Conservation (phyloP, 176 grass and related monocot species). For the Melocanna baccifera region DNA sequence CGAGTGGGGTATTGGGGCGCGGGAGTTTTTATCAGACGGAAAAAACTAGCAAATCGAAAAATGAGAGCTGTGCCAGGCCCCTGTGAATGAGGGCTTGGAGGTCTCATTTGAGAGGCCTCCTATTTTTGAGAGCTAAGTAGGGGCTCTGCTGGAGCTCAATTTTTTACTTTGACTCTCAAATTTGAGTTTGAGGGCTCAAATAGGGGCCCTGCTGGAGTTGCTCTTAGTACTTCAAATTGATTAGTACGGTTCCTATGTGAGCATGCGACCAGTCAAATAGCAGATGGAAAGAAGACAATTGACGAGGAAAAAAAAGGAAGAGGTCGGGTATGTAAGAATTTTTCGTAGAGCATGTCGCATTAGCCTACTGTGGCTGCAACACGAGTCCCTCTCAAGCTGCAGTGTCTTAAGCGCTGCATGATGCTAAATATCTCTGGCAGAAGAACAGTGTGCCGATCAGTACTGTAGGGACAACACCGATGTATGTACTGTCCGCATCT, state of each 20-base stretch:
- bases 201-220: too few species aligned
- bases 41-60: too few species aligned
- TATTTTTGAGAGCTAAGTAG: too few species aligned
- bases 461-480: not conserved
- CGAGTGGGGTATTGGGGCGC: too few species aligned
- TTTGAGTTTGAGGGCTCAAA: too few species aligned
- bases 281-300: not conserved
- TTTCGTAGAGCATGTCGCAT: not conserved
- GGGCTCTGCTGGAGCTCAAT: too few species aligned
- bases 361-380: not conserved
- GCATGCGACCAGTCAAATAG: not conserved
- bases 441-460: not conserved
- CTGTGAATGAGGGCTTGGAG: too few species aligned
- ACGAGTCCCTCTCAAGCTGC: not conserved
- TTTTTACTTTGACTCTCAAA: too few species aligned
- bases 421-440: not conserved
- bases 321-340: not conserved
- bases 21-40: too few species aligned
- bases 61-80: too few species aligned
- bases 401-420: not conserved
- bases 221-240: not conserved
- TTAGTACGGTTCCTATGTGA: not conserved
- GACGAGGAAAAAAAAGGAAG: not conserved
- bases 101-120: too few species aligned
- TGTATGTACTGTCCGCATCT: not conserved